Evolutionary conservation across 306 rosid genomes (phyloP), one percentile per base, ranked within the genome.

Genomic region (Urtica urens): DNA sequence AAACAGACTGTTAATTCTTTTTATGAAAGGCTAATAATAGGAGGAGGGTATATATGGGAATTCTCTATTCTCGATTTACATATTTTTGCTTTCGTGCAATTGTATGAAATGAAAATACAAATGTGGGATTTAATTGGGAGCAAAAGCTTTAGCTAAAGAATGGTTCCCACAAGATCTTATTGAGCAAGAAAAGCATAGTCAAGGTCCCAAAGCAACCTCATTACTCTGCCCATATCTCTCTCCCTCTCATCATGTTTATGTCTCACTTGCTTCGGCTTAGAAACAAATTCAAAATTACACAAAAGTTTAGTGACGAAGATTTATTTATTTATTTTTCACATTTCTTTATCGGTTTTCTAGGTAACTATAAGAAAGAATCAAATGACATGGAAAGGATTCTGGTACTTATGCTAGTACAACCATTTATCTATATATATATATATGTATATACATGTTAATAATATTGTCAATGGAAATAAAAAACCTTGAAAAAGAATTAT

Each of bases 111-210:
- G 33, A 35, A 35, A 35, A 35, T n/a, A n/a, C n/a, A 48, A 26
- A 25, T 48, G 53, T 48, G 19, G n/a, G 37, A 48, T 48, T 24
- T n/a, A 21, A 34, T n/a, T n/a, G 8, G 52, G 19, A 39, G 54
- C 3, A 49, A 45, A 38, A 31, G 69, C 73, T 69, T 64, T 69
- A 64, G 62, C 38, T 78, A 48, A 71, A 85, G 80, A 64, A 17
- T 27, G 69, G 76, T 49, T 66, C 70, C 62, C 57, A 60, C 63
- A 64, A 63, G 74, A 74, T 86, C 83, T 76, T 81, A 57, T 74
- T 72, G 41, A 62, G 64, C 64, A 86, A 73, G 75, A 86, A 78
- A 83, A 81, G 93, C 81, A 72, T 72, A 72, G 81, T 80, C 90
- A 80, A 80, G 59, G 70, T 77, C 74, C 72, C 71, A 74, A 71